Percentiles rank a stretch among this genome's conserved stretches.
Conservation (phyloP, 1,284 basidiomycete species). For the Omphalotus olearius region DNA sequence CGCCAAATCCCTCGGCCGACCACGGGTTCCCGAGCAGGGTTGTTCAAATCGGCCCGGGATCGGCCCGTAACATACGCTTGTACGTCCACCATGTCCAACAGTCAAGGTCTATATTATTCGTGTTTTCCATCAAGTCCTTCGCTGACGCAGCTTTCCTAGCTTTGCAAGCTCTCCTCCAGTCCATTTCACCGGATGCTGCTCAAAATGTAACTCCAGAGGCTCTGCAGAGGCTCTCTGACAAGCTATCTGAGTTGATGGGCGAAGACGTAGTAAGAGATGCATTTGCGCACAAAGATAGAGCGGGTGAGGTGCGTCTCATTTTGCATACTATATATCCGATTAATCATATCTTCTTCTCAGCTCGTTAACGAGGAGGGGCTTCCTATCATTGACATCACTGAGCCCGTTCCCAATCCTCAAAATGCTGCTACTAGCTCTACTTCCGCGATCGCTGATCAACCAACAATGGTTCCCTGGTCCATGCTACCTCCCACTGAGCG, state of each 20-base stretch:
- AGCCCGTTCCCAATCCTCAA: constrained; percentile 35
- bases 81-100: neutral
- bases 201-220: constrained; percentile 43
- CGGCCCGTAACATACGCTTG: too few relatives aligned
- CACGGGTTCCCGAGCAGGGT: too few relatives aligned
- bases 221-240: constrained; percentile 51
- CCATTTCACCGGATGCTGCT: constrained; percentile 35
- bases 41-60: too few relatives aligned
- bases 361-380: constrained; percentile 71
- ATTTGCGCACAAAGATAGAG: constrained; percentile 25
- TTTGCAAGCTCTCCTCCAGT: constrained; percentile 33
- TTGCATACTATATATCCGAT: neutral
- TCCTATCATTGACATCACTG: constrained; percentile 74
- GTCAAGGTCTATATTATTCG: too few relatives aligned
- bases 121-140: neutral
- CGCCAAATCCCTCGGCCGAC: too few relatives aligned
- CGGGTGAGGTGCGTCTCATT: constrained; percentile 37
- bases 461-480: constrained; percentile 42
- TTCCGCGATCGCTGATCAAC: constrained; percentile 29
- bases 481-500: constrained; percentile 43
- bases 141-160: neutral
- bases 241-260: constrained; percentile 57
- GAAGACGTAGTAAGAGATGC: constrained; percentile 33
- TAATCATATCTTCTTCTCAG: constrained; percentile 30
- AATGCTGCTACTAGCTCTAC: neutral